phyloP scores from a whole-genome alignment of 257 asterid species.

The Catharanthus roseus region DNA sequence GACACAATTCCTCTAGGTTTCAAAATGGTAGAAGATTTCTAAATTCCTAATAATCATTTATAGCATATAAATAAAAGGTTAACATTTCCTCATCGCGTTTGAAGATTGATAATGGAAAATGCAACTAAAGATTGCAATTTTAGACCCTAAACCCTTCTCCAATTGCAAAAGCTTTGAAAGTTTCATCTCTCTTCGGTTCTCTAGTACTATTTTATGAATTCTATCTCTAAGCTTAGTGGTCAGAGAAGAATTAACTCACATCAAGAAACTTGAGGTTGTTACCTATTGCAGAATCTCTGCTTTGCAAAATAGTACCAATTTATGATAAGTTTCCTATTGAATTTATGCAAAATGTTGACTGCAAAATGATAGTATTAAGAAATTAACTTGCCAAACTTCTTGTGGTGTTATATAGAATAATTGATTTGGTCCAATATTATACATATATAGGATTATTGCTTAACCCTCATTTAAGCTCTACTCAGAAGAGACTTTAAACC shows the following conservation, averaged over 20 bases:
- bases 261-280: not conserved
- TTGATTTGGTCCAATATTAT: not conserved
- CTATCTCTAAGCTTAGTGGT: not conserved
- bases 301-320: no score
- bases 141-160: no score
- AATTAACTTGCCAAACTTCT: not conserved
- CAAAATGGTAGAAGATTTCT: not conserved
- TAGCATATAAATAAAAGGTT: no score
- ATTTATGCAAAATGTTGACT: no score
- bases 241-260: not conserved
- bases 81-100: not conserved
- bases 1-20: not conserved
- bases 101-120: not conserved
- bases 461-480: not conserved
- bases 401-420: not conserved
- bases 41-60: not conserved
- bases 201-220: not conserved
- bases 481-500: no score
- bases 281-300: no score
- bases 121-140: not conserved
- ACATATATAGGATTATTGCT: not conserved
- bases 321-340: no score
- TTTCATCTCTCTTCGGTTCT: not conserved
- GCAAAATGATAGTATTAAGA: no score
- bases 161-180: not conserved